Evolutionary conservation across 2,329 filamentous ascomycete species (phyloP), one percentile per base, ranked within the genome.

Genomic region (Trichoderma guizhouense): DNA sequence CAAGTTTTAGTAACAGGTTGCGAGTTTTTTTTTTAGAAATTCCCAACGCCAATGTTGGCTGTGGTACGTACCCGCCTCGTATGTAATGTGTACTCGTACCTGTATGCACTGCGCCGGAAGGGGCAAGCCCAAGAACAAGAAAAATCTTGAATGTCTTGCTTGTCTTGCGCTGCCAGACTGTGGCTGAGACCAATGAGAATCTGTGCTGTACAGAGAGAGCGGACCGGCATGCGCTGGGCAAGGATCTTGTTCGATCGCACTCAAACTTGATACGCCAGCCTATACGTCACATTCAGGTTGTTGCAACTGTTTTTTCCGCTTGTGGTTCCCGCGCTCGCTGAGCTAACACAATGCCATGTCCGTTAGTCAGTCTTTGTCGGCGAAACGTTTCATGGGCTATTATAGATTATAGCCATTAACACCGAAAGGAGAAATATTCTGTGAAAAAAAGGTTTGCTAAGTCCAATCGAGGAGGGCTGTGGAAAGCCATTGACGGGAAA

Each of bases 141-240:
- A 32, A 32, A 32, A 60, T 60, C 55, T 21, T 53, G 47, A 21
- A 43, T 60, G 15, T 21, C n/a, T 61, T 3, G 34, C 34, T 36
- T 15, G 14, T 28, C 34, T 36, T 36, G 28, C 15, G 66, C 66
- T 61, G 63, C 63, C 63, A 64, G 26, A 47, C 61, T 36, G 72
- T 73, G 64, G 73, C 68, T 72, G 30, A 53, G 18, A 21, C 71
- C 71, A 51, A 63, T 55, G 51, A 60, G 66, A 57, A 28, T 47
- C 14, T 61, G 28, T 57, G 51, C 53, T 43, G n/a, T 21, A n/a
- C 39, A 43, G 8, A 43, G 15, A n/a, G 39, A 43, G 43, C 63
- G 51, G 55, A 28, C 28, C 39, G 28, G 26, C 57, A 18, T 62
- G 55, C 66, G 57, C 55, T 69, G 36, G 30, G 14, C 55, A 69